These are phyloP conservation scores for Lophiostoma macrostomum DNA, from an alignment of 495 filamentous ascomycete genomes.

Conservation along the genomic window DNA sequence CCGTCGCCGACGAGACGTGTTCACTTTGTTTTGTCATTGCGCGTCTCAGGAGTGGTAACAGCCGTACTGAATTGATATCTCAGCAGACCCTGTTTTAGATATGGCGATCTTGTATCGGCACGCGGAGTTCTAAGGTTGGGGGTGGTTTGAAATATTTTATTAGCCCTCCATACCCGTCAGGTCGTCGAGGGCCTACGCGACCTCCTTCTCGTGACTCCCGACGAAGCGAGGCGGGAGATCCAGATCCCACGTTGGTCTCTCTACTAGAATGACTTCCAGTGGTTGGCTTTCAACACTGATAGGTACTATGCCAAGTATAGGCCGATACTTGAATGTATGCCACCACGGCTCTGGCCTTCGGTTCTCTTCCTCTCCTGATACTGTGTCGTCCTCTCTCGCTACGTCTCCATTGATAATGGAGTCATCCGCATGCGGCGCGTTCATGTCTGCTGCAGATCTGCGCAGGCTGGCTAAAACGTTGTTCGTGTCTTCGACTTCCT, in stretches of 20 bases:
- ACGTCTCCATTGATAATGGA: constrained; percentile 3
- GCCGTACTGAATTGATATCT: no score
- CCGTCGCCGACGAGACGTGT: no score
- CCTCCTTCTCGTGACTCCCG: constrained; percentile 29
- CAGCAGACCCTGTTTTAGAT: no score
- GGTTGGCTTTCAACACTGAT: constrained; percentile 46
- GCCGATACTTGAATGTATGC: constrained; percentile 86
- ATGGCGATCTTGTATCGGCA: no score
- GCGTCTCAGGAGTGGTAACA: no score
- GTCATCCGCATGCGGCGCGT: not conserved
- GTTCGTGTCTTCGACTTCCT: constrained; percentile 14
- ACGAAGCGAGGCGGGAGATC: constrained; percentile 68
- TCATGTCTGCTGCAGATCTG: constrained; percentile 7
- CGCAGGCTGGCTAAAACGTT: constrained; percentile 16
- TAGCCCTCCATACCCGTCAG: not conserved
- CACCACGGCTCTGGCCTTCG: constrained; percentile 51
- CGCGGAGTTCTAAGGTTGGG: not conserved
- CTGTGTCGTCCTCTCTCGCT: constrained; percentile 30
- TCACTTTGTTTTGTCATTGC: no score
- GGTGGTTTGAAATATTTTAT: not conserved
- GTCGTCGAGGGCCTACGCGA: not conserved
- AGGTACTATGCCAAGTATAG: constrained; percentile 83
- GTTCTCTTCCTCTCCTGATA: constrained; percentile 36
- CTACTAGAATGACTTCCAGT: constrained; percentile 80
- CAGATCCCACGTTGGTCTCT: constrained; percentile 81